Evolutionary conservation across 352 stramenopile genomes (phyloP), one percentile per base, ranked within the genome.

Genomic region (Pythium apleroticum): DNA sequence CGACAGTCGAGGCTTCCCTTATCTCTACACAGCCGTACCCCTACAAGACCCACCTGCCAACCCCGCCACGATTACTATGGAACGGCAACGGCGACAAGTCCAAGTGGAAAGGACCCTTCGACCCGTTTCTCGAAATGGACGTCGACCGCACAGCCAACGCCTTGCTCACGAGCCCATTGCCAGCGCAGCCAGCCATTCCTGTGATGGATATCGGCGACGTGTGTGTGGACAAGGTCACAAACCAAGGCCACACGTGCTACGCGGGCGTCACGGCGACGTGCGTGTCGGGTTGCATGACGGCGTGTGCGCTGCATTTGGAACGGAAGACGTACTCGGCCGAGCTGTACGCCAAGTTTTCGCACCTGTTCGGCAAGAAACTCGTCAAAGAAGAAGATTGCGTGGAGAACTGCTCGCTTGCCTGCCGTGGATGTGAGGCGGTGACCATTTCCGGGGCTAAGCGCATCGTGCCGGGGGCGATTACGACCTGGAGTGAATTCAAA

Each of bases 311-410:
- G 14, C 72, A 90, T 24, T 49, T 86, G 3, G 79, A 74, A 27
- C 69, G 77, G 12, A 80, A 75, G 25, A 63, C 69, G 14, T 88
- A 88, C 63, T 66, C 72, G 5, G 50, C 71, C n/a, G 50, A 60
- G 19, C 73, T 91, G 15, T 80, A 80, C 52, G 30, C 46, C 14
- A 39, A 79, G 57, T 93, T 91, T 45, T 71, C 66, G 33, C 80
- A 89, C 60, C 60, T 93, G 12, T 91, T 93, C 54, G 82, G 84
- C 58, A 88, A 90, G 53, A 70, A 90, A 41, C 65, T 93, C 53
- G 57, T 53, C 5, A 77, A 78, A n/a, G 78, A 91, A 25, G 84
- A 93, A 57, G 84, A 89, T 57, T 93, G 84, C 52, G 74, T 91
- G 20, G 84, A 91, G 52, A 60, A 68, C 20, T 93, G 84, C 28